These are phyloP conservation scores for Aspergillus olivimuriae DNA, from an alignment of 495 filamentous ascomycete species.

Conservation along the genomic window DNA sequence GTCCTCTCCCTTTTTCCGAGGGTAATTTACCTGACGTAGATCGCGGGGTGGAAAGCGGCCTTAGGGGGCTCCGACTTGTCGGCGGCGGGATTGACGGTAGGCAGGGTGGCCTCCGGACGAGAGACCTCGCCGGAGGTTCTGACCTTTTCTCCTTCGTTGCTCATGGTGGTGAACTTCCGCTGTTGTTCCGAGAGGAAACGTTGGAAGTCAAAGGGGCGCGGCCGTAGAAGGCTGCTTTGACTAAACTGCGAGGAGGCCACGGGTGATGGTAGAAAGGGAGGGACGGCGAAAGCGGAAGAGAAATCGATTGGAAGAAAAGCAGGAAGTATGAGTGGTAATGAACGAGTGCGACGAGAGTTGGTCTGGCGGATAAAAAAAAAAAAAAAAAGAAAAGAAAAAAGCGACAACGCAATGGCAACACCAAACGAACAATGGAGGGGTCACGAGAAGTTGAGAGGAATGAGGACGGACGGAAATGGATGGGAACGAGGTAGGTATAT, in stretches of 20 bases:
- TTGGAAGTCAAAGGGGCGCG: constrained; percentile 46
- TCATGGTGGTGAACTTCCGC: constrained; percentile 47
- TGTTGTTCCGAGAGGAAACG: constrained; percentile 44
- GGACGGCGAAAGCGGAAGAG: constrained; percentile 12
- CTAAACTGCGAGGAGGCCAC: constrained; percentile 43
- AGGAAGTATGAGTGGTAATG: constrained; percentile 9
- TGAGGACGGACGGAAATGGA: constrained; percentile 5
- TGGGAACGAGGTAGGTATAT: constrained; percentile 2
- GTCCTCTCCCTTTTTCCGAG: too few relatives aligned
- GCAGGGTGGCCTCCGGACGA: constrained; percentile 59
- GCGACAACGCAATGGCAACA: constrained; percentile 11
- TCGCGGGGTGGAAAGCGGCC: constrained; percentile 66
- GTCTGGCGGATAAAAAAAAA: constrained; percentile 11
- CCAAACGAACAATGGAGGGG: constrained; percentile 8
- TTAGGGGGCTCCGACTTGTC: constrained; percentile 63
- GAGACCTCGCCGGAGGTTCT: constrained; percentile 70
- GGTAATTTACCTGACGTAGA: constrained; percentile 87
- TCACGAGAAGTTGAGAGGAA: constrained; percentile 1
- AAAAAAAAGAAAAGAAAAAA: constrained; percentile 7
- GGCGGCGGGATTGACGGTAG: constrained; percentile 66
- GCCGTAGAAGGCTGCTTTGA: constrained; percentile 41
- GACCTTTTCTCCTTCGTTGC: constrained; percentile 67
- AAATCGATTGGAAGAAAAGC: constrained; percentile 9
- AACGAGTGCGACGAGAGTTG: constrained; percentile 30
- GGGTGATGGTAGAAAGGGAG: constrained; percentile 20